A percentile compares a stretch with the other conserved stretches of the same genome.
Conservation (phyloP, 2,329 filamentous ascomycete genomes). For the Lojkania enalia region DNA sequence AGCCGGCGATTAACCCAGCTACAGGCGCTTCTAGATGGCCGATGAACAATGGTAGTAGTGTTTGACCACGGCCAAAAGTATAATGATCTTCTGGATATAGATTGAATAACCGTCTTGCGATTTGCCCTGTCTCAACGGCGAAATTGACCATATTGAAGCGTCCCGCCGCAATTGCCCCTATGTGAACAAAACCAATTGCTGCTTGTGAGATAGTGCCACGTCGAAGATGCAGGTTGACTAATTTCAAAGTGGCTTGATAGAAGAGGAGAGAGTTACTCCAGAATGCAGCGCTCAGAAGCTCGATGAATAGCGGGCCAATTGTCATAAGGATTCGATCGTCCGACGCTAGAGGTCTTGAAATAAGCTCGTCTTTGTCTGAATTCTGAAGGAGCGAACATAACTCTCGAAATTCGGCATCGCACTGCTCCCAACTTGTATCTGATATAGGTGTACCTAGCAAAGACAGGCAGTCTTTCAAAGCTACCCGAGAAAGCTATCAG, state of each 20-base stretch:
- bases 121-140: slow-evolving; percentile 65
- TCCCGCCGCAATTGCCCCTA: slow-evolving; percentile 68
- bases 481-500: neutral
- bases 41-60: slow-evolving; percentile 69
- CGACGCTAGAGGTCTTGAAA: slow-evolving; percentile 38
- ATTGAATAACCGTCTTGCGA: slow-evolving; percentile 67
- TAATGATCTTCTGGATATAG: slow-evolving; percentile 59
- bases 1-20: slow-evolving; percentile 58
- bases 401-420: slow-evolving; percentile 72
- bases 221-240: slow-evolving; percentile 67
- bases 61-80: slow-evolving; percentile 68
- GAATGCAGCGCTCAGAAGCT: slow-evolving; percentile 71
- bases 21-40: slow-evolving; percentile 71
- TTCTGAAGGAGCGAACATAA: slow-evolving; percentile 34
- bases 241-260: slow-evolving; percentile 69
- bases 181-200: slow-evolving; percentile 67
- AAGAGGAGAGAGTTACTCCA: slow-evolving; percentile 75
- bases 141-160: slow-evolving; percentile 73
- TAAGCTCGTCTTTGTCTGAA: slow-evolving; percentile 57
- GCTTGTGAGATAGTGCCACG: slow-evolving; percentile 70
- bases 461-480: slow-evolving; percentile 68
- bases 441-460: slow-evolving; percentile 68
- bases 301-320: slow-evolving; percentile 70
- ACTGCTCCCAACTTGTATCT: slow-evolving; percentile 71
- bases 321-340: slow-evolving; percentile 62